Conservation (phyloP, 2,329 filamentous ascomycete genomes). For the Niveomyces coronatus region DNA sequence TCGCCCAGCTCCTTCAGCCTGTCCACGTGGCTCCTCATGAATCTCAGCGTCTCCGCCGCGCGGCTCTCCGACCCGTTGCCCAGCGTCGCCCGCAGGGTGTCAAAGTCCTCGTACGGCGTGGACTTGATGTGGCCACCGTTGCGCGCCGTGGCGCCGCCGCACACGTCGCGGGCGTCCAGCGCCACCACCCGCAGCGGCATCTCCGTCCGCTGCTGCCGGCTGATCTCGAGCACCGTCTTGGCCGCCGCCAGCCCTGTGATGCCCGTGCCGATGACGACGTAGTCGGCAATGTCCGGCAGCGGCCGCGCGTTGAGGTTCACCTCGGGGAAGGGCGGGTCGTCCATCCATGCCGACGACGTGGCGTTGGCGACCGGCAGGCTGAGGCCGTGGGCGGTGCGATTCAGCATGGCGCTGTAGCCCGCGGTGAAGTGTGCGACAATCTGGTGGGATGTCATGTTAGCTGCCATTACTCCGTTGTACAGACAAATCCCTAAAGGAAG, state of each 20-base stretch:
- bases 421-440: background rate
- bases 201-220: conserved; percentile 6
- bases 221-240: conserved; percentile 19
- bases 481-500: too few relatives aligned
- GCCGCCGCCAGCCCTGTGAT: conserved; percentile 34
- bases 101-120: conserved; percentile 32
- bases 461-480: too few relatives aligned
- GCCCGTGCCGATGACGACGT: conserved; percentile 45
- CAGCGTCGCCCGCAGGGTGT: conserved; percentile 19
- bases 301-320: conserved; percentile 23
- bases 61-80: conserved; percentile 19
- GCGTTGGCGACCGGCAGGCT: conserved; percentile 32
- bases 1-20: conserved; percentile 28
- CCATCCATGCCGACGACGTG: conserved; percentile 36
- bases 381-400: conserved; percentile 22
- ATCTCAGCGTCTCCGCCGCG: conserved; percentile 31
- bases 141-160: conserved; percentile 42
- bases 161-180: conserved; percentile 39
- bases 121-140: conserved; percentile 43
- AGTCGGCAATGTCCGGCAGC: conserved; percentile 31
- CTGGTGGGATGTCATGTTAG: background rate
- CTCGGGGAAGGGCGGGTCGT: conserved; percentile 31
- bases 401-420: conserved; percentile 18
- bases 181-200: conserved; percentile 27
- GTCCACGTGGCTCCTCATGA: conserved; percentile 33